Conservation (phyloP, 352 stramenopile species). For the Phytophthora meadii region DNA sequence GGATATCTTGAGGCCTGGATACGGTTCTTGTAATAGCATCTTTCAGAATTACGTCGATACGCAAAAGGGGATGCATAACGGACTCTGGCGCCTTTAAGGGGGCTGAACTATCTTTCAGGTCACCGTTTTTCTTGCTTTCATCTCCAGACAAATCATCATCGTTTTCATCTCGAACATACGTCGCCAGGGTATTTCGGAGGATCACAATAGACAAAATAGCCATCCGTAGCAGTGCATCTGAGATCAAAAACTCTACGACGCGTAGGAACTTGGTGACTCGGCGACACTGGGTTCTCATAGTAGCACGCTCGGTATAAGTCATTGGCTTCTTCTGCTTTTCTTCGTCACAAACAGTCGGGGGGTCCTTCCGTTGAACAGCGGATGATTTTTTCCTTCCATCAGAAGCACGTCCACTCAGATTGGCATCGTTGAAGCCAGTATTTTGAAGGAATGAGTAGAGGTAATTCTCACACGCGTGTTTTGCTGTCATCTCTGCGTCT, state of each 20-base stretch:
- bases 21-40: not conserved
- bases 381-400: slow-evolving; percentile 20
- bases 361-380: slow-evolving; percentile 29
- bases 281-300: slow-evolving; percentile 91
- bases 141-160: slow-evolving; percentile 2
- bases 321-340: slow-evolving; percentile 64
- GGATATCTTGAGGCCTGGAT: not conserved
- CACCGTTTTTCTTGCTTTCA: slow-evolving; percentile 6
- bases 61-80: slow-evolving; percentile 57
- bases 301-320: slow-evolving; percentile 95
- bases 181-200: slow-evolving; percentile 49
- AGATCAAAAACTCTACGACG: slow-evolving; percentile 92
- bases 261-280: slow-evolving; percentile 92
- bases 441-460: slow-evolving; percentile 62
- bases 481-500: slow-evolving; percentile 60
- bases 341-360: not conserved
- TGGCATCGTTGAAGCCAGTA: slow-evolving; percentile 61
- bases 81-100: not conserved
- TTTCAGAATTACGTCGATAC: slow-evolving; percentile 69
- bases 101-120: not conserved
- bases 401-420: not conserved
- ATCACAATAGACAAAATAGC: slow-evolving; percentile 65
- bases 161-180: slow-evolving; percentile 37
- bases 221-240: slow-evolving; percentile 76
- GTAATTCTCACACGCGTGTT: slow-evolving; percentile 69